phyloP scores from a whole-genome alignment of 2,329 filamentous ascomycete genomes.

The Phoma herbarum region DNA sequence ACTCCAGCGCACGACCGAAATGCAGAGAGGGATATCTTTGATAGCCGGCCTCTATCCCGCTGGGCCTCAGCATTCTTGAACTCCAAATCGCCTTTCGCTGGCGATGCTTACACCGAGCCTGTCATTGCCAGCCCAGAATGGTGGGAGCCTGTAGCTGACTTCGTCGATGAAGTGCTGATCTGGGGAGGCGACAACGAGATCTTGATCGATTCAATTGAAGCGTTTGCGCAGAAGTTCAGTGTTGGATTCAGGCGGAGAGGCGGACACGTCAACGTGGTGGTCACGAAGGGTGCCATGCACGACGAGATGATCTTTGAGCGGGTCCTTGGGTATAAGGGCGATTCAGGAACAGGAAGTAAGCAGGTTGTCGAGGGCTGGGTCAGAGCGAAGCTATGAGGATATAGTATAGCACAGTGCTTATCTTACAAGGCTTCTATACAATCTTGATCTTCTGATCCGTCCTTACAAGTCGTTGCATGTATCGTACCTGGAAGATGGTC shows the following conservation, averaged over 20 bases:
- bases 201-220: constrained; percentile 63
- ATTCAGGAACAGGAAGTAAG: constrained; percentile 48
- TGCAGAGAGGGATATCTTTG: constrained; percentile 61
- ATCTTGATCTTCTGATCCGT: no score
- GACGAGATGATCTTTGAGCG: constrained; percentile 55
- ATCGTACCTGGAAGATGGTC: no score
- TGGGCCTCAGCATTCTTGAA: constrained; percentile 63
- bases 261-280: constrained; percentile 45
- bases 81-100: constrained; percentile 55
- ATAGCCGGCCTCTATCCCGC: constrained; percentile 48
- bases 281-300: constrained; percentile 52
- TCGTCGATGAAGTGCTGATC: constrained; percentile 60
- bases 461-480: no score
- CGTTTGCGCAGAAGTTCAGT: constrained; percentile 59
- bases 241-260: constrained; percentile 47
- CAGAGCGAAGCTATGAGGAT: constrained; percentile 43
- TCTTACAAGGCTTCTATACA: no score
- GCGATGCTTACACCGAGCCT: constrained; percentile 63
- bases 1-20: constrained; percentile 57
- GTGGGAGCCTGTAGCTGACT: constrained; percentile 60
- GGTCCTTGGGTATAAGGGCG: constrained; percentile 51
- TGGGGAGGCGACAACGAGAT: constrained; percentile 65
- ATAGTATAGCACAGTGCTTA: no score
- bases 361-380: constrained; percentile 52
- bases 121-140: constrained; percentile 59